These are phyloP conservation scores for Tetrapisispora phaffii DNA, from an alignment of 805 yeast genomes.

Conservation along the genomic window DNA sequence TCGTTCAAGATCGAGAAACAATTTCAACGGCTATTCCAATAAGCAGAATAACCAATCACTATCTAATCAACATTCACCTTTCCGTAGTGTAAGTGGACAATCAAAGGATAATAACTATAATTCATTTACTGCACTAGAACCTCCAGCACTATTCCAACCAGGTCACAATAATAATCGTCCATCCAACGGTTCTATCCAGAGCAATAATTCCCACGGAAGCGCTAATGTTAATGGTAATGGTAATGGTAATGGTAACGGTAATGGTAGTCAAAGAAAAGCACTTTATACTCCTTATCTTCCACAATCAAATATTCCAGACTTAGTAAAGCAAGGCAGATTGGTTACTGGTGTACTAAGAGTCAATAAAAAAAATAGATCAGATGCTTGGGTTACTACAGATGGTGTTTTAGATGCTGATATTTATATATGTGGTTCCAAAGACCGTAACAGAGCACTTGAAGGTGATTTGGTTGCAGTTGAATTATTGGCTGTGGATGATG, in stretches of 20 bases:
- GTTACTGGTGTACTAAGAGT: conserved; percentile 91
- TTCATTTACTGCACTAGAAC: conserved; percentile 24
- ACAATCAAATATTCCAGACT: conserved; percentile 81
- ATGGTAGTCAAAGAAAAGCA: conserved; percentile 53
- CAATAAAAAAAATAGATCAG: conserved; percentile 91
- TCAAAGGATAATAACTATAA: conserved; percentile 18
- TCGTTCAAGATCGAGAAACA: conserved; percentile 22
- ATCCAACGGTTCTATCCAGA: conserved; percentile 57
- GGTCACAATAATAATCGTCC: conserved; percentile 64
- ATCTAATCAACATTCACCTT: conserved; percentile 24
- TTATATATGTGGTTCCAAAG: conserved; percentile 96
- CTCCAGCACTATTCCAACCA: conserved; percentile 47
- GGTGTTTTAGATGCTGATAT: conserved; percentile 93
- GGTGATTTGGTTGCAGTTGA: conserved; percentile 96
- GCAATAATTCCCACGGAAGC: conserved; percentile 30
- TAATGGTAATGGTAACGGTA: conserved; percentile 32
- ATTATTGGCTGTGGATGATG: conserved; percentile 88
- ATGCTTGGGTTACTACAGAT: conserved; percentile 96
- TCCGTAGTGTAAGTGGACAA: conserved; percentile 23
- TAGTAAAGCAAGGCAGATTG: conserved; percentile 79
- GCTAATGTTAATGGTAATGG: conserved; percentile 33
- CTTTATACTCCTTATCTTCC: conserved; percentile 94
- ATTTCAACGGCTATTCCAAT: conserved; percentile 40
- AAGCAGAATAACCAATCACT: conserved; percentile 42
- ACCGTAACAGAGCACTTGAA: conserved; percentile 93